Percentiles rank a stretch among this genome's conserved stretches.
phyloP scores from a whole-genome alignment of 306 rosid genomes.

The Cyclanthera cordifolia region DNA sequence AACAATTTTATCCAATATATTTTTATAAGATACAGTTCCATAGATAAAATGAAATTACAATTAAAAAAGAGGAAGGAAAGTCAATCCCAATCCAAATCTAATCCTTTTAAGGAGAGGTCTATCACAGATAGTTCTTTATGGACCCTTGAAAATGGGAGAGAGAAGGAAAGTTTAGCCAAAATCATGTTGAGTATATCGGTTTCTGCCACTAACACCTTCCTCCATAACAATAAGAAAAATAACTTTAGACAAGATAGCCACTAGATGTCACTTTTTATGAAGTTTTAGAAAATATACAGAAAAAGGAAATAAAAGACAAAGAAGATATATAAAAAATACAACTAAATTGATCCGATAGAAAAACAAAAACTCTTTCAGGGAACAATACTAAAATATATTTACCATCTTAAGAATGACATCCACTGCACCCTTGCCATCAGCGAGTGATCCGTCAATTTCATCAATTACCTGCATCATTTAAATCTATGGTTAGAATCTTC shows the following conservation, averaged over 20 bases:
- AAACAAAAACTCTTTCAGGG: background rate
- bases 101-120: background rate
- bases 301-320: background rate
- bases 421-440: slow-evolving; percentile 95
- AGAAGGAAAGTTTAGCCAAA: background rate
- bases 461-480: slow-evolving; percentile 52
- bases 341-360: background rate
- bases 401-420: slow-evolving; percentile 90
- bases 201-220: background rate
- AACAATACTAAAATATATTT: slow-evolving; percentile 16
- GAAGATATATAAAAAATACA: background rate
- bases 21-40: background rate
- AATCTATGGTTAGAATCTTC: background rate
- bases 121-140: background rate
- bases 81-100: background rate
- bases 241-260: background rate
- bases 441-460: slow-evolving; percentile 93
- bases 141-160: background rate
- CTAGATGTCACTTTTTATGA: background rate
- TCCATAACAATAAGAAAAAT: background rate
- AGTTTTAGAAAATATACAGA: background rate
- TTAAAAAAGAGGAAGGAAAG: background rate
- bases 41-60: background rate
- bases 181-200: background rate
- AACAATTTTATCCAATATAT: background rate